Base-by-base conservation (phyloP, 345 rosid species). In the Brassica incana region DNA sequence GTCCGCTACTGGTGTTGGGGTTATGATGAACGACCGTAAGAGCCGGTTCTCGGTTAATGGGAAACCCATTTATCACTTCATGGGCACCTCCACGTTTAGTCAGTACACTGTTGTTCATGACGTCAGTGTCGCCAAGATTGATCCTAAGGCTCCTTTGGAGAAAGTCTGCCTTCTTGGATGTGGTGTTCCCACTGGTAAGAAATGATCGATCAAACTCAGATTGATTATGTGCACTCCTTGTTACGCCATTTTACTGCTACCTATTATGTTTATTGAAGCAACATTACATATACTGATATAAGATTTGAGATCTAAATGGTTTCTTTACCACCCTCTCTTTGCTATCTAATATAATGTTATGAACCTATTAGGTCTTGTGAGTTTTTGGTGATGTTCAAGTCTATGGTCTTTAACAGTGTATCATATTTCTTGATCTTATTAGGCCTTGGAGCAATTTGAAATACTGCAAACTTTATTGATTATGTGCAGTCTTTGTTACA, bases 151-250 rank as follows among this genome's bases (percentile, higher is more conserved):
- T 83, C 99, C 98, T 71, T 78, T 96, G 87, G 97, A 96, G 0
- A 96, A 93, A 91, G 98, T 96, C 2, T 92, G 98, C 87, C 99
- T 96, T 78, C 98, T 96, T 85, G 99, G 98, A 3, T 93, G 99
- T 88, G 99, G 99, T 86, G 95, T 96, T 88, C 89, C 99, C 50
- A 96, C 99, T 67, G 99, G 99, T 90, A 85, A 76, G 84, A 9
- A 29, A 27, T 2, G 30, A 27, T 27, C 2, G 30, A 3, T 33
- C 27, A 0, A 67, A 11, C 5, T 69, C 23, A 27, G 5, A 14
- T 59, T 18, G 2, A 54, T 43, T 14, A n/a, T 3, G 10, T 52
- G 50, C 58, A 27, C 8, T 68, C 43, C 43, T n/a, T 54, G 40
- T 20, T 65, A 32, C 71, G 11, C 40, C 23, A 1, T 6, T 36